These are phyloP conservation scores for Diaporthe caulivora DNA, from an alignment of 2,329 filamentous ascomycete genomes.

Conservation along the genomic window DNA sequence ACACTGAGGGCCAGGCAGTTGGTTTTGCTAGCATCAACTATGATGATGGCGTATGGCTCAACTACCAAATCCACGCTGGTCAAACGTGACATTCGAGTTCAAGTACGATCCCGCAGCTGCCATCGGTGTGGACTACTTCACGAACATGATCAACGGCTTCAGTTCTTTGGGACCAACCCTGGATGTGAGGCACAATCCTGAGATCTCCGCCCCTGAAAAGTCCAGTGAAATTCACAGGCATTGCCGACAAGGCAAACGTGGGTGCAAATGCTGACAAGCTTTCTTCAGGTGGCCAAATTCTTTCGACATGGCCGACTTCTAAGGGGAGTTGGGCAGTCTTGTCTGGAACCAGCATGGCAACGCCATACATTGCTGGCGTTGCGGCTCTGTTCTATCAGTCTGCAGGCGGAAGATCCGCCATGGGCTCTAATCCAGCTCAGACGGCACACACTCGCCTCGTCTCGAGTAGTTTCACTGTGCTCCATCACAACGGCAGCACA, in stretches of 20 bases:
- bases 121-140: not conserved
- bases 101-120: not conserved
- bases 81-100: not conserved
- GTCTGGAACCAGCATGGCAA: slow-evolving; percentile 59
- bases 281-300: slow-evolving; percentile 50
- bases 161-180: slow-evolving; percentile 55
- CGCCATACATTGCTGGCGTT: slow-evolving; percentile 54
- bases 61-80: not conserved
- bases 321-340: slow-evolving; percentile 51
- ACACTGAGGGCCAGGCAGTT: not conserved
- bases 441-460: slow-evolving; percentile 32
- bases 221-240: slow-evolving; percentile 40
- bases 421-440: slow-evolving; percentile 17
- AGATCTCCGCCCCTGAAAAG: slow-evolving; percentile 40
- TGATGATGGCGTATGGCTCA: not conserved
- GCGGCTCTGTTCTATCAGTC: slow-evolving; percentile 46
- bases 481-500: slow-evolving; percentile 31
- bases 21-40: slow-evolving; percentile 4
- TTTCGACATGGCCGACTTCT: slow-evolving; percentile 53
- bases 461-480: slow-evolving; percentile 33
- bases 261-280: accelerated
- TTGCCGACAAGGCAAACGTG: not conserved
- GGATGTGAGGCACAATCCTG: slow-evolving; percentile 52
- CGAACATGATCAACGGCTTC: slow-evolving; percentile 40
- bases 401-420: slow-evolving; percentile 40